A percentile compares a stretch with the other conserved stretches of the same genome.
phyloP scores from a whole-genome alignment of 306 rosid species.

The Biancaea sappan region DNA sequence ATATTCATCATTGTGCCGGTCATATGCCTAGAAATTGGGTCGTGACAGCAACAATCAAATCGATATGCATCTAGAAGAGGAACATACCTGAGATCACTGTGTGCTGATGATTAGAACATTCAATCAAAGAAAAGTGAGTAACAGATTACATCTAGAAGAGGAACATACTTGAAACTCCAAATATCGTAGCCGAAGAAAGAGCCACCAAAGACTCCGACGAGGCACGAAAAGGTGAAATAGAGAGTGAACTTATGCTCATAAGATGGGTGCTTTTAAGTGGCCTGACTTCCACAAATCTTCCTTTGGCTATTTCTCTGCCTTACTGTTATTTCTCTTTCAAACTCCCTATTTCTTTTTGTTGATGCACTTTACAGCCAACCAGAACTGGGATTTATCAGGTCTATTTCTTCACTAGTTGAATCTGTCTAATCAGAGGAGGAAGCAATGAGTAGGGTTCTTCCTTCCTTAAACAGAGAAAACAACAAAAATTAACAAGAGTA shows the following conservation, averaged over 20 bases:
- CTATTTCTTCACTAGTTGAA: too few relatives aligned
- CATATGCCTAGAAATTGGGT: too few relatives aligned
- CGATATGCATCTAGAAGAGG: too few relatives aligned
- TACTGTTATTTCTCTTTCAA: not conserved
- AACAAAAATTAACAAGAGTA: too few relatives aligned
- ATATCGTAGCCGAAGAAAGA: constrained; percentile 95
- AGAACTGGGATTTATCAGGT: not conserved
- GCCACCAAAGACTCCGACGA: constrained; percentile 93
- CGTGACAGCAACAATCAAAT: too few relatives aligned
- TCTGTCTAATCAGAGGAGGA: too few relatives aligned
- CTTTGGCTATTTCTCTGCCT: constrained; percentile 68
- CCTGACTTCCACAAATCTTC: constrained; percentile 49
- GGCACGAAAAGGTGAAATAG: constrained; percentile 67
- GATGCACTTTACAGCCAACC: not conserved
- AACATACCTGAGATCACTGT: too few relatives aligned
- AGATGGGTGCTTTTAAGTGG: constrained; percentile 72
- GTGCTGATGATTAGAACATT: too few relatives aligned
- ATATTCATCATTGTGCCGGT: too few relatives aligned
- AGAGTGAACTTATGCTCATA: constrained; percentile 67
- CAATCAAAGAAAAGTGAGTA: not conserved
- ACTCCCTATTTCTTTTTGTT: not conserved
- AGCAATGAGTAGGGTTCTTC: too few relatives aligned
- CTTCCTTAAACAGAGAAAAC: too few relatives aligned
- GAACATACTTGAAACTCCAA: constrained; percentile 87
- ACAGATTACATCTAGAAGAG: not conserved